These are phyloP conservation scores for Scutellaria barbata DNA, from an alignment of 257 asterid species.

Conservation along the genomic window DNA sequence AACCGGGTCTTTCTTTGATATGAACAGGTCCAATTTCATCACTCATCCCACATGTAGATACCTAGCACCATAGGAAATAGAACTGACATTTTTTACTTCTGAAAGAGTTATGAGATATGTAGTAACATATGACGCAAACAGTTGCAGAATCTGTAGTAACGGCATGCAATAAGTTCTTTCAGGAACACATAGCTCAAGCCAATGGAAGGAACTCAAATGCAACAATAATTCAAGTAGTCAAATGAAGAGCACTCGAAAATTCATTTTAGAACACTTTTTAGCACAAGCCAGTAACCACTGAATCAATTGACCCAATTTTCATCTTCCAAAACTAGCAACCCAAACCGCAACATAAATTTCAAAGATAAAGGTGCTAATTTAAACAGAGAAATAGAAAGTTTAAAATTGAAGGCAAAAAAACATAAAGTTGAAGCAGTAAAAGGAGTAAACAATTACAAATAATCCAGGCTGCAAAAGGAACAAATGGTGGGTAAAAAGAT, in stretches of 20 bases:
- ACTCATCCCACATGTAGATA: constrained; percentile 92
- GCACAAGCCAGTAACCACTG: too few relatives aligned
- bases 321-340: too few relatives aligned
- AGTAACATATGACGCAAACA: background rate
- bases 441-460: background rate
- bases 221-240: too few relatives aligned
- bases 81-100: background rate
- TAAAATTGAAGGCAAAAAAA: background rate
- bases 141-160: background rate
- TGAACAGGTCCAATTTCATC: constrained; percentile 95
- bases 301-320: too few relatives aligned
- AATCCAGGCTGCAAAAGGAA: background rate
- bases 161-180: background rate
- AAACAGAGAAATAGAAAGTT: too few relatives aligned
- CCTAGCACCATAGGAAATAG: constrained; percentile 44
- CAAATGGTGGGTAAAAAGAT: background rate
- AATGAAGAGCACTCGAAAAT: too few relatives aligned
- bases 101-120: background rate
- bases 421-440: background rate
- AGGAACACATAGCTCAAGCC: background rate
- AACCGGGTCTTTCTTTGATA: constrained; percentile 87
- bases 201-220: too few relatives aligned
- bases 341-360: too few relatives aligned
- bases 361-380: too few relatives aligned
- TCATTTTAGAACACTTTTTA: too few relatives aligned